Conservation (phyloP, 2,329 filamentous ascomycete species). For the Fusarium setosum region DNA sequence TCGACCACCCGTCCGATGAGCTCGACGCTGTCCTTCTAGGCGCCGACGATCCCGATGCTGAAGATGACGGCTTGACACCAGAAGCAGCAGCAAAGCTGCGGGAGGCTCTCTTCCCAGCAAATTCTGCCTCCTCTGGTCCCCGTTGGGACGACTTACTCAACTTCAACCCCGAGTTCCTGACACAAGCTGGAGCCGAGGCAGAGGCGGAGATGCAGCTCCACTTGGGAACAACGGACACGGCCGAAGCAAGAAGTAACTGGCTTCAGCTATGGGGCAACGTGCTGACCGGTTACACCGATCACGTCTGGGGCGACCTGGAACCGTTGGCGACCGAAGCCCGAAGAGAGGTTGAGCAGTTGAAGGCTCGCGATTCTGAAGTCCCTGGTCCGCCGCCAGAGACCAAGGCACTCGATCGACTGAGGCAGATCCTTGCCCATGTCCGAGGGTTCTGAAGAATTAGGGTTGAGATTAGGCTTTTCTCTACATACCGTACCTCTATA, state of each 20-base stretch:
- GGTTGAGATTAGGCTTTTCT: conserved; percentile 5
- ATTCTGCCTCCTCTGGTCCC: conserved; percentile 5
- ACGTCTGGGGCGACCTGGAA: conserved; percentile 75
- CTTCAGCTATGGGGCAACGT: conserved; percentile 67
- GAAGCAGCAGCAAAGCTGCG: conserved; percentile 49
- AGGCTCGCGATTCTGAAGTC: conserved; percentile 27
- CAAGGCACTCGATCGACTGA: conserved; percentile 49
- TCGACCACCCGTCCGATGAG: conserved; percentile 44
- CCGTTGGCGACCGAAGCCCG: conserved; percentile 67
- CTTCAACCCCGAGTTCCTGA: conserved; percentile 60
- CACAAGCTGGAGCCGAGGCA: conserved; percentile 31
- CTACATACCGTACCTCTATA: neutral
- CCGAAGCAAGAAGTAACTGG: conserved; percentile 59
- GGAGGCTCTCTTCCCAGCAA: conserved; percentile 51
- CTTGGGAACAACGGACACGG: conserved; percentile 53
- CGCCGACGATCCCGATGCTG: conserved; percentile 31
- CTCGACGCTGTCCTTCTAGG: conserved; percentile 32
- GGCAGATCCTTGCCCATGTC: conserved; percentile 52
- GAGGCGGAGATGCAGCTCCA: conserved; percentile 39
- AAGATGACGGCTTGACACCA: conserved; percentile 41
- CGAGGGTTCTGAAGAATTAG: conserved; percentile 40
- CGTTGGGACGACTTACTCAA: conserved; percentile 61
- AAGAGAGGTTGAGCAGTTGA: conserved; percentile 62
- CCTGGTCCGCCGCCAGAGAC: conserved; percentile 32
- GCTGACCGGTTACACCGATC: conserved; percentile 68